Base-by-base conservation (phyloP, 441 rosid species). In the Bocquillonia castaneifolia region DNA sequence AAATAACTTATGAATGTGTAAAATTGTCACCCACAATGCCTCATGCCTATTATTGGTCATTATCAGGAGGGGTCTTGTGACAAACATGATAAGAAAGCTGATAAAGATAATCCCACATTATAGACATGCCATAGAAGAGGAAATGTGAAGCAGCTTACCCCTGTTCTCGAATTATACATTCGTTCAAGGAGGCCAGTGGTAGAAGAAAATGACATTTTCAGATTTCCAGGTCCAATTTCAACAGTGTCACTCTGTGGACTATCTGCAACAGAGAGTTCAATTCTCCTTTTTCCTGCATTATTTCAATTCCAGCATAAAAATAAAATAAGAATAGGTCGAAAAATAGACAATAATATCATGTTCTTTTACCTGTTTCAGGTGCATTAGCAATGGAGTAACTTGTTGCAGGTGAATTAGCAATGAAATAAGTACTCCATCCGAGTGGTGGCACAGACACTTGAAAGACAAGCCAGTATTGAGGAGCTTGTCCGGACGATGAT, bases 391-490 rank as follows among this genome's bases (percentile, higher is more conserved):
- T 73, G n/a, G n/a, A 40, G 28, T 31, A 40, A 81, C 92, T 96
- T 90, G 83, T 83, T 51, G 64, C 54, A 76, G 83, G 80, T 80
- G 89, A 79, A 73, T 69, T 71, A 67, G 85, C 83, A 76, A 93
- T 72, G 23, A 76, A 75, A 81, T 89, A 93, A 40, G 91, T 88
- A 80, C 75, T 85, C 85, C 86, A 91, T 74, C 97, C 98, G 72
- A 93, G 89, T 59, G 98, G 90, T 66, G 96, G 96, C 31, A 86
- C 83, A 64, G 92, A 81, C 34, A 77, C 95, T 37, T 86, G 63
- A 77, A 93, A 93, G 69, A 92, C 93, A 72, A 93, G 90, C 97
- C 95, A 88, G 78, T 88, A 89, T 71, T 82, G 86, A 34, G 88
- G 91, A 50, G 81, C 73, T 76, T 72, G 78, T 50, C 67, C 70